phyloP scores from a whole-genome alignment of 2,329 filamentous ascomycete species.

The Penicillium decumbens region DNA sequence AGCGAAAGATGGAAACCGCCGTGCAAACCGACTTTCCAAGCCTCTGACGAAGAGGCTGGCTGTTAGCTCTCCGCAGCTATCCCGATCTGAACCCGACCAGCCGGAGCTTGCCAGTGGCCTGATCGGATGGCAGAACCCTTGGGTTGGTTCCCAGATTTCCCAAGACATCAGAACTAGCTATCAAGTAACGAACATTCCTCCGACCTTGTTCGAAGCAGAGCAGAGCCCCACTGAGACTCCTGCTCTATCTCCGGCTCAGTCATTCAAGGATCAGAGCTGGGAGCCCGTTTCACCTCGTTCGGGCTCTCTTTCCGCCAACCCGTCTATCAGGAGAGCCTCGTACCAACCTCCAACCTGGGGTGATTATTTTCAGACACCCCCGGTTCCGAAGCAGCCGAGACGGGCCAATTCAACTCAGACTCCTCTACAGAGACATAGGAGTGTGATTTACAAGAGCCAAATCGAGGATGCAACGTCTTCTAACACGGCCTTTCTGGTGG shows the following conservation, averaged over 20 bases:
- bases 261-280: not conserved
- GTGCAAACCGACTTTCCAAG: constrained; percentile 37
- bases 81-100: constrained; percentile 5
- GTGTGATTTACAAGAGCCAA: constrained; percentile 22
- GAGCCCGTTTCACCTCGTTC: constrained; percentile 5
- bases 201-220: constrained; percentile 17
- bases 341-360: constrained; percentile 22
- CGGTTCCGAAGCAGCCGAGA: constrained; percentile 18
- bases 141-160: constrained; percentile 28
- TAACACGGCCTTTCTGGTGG: constrained; percentile 33
- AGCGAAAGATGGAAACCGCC: constrained; percentile 31
- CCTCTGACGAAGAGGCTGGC: constrained; percentile 28
- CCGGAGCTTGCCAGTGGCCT: constrained; percentile 12
- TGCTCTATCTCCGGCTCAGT: not conserved
- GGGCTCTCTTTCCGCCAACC: constrained; percentile 16
- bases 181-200: constrained; percentile 13
- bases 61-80: constrained; percentile 12
- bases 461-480: constrained; percentile 29
- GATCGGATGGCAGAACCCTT: constrained; percentile 35
- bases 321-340: constrained; percentile 19
- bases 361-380: constrained; percentile 12
- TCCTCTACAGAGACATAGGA: constrained; percentile 22
- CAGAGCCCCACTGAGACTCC: not conserved
- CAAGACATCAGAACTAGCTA: constrained; percentile 10
- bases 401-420: constrained; percentile 31